Evolutionary conservation across 2,329 filamentous ascomycete species (phyloP).

Genomic region (Penicillium brevicompactum): DNA sequence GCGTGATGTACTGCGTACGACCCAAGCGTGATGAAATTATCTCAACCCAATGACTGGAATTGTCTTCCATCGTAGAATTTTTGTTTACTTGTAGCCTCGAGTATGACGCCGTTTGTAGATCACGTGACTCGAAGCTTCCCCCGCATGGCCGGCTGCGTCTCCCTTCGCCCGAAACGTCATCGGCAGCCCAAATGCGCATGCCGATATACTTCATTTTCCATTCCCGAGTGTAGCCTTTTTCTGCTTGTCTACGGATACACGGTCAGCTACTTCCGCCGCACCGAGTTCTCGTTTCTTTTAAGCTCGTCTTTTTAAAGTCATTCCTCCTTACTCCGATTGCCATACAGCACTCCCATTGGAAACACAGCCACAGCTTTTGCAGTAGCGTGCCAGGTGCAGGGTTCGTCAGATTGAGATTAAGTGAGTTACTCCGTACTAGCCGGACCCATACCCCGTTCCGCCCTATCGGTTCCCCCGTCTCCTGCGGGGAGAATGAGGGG

Average conservation of each 20-base stretch:
- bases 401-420: conserved; percentile 7
- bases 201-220: conserved; percentile 5
- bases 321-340: neutral
- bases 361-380: neutral
- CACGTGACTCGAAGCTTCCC: conserved; percentile 9
- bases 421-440: conserved; percentile 5
- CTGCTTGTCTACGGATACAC: conserved; percentile 1
- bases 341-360: neutral
- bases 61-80: neutral
- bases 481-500: conserved; percentile 3
- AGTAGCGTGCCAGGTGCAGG: neutral
- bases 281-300: neutral
- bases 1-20: conserved; percentile 23
- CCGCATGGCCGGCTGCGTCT: conserved; percentile 15
- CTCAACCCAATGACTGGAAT: neutral
- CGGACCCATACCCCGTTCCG: neutral
- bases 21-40: conserved; percentile 16
- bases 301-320: neutral
- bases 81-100: neutral
- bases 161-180: conserved; percentile 39
- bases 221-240: neutral
- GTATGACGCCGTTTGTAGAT: neutral
- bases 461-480: conserved; percentile 1
- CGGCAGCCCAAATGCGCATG: neutral
- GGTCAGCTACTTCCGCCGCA: neutral